Base-by-base conservation (phyloP, 257 asterid genomes). In the Mentha longifolia region DNA sequence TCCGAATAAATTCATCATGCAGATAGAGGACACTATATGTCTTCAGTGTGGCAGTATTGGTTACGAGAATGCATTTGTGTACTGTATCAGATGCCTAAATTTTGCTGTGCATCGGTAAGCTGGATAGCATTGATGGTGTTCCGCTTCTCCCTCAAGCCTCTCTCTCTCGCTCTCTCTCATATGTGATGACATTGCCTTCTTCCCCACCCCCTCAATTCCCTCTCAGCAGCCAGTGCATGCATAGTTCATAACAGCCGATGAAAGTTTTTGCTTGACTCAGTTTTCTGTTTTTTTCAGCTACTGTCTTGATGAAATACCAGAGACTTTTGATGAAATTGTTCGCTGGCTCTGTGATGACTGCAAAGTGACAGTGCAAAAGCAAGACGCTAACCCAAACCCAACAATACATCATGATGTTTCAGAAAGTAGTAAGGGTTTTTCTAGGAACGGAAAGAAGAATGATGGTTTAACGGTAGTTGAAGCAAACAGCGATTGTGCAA, bases 311-410 rank as follows among this genome's bases (percentile, higher is more conserved):
- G 67, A 56, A 42, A 14, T 87, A 59, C 94, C 95, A 6, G 59
- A 78, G 50, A 77, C 85, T 4, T n/a, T 68, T 22, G 88, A 84
- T 54, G 92, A 89, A 76, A 74, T 74, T 49, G 91, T 91, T 57
- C 42, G 16, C 64, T 91, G 97, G 97, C 55, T 67, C 60, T 91
- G 97, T 78, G 96, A 85, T n/a, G 79, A 75, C 47, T 89, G 96
- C 75, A 68, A 77, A 42, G 68, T 9, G 17, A 64, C 47, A 61
- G 42, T 9, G 49, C 58, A 10, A 70, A 33, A 51, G 16, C 65
- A 37, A 45, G 39, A 13, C 35, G 31, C 16, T 28, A 33, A 20
- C 33, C 67, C 42, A 15, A 43, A 70, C 20, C 30, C 17, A 33
- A 67, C 19, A 55, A 63, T 25, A 4, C 49, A 45, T 14, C 25